Conservation (phyloP, 192 early-diverging fungal genomes). For the Diversispora eburnea region DNA sequence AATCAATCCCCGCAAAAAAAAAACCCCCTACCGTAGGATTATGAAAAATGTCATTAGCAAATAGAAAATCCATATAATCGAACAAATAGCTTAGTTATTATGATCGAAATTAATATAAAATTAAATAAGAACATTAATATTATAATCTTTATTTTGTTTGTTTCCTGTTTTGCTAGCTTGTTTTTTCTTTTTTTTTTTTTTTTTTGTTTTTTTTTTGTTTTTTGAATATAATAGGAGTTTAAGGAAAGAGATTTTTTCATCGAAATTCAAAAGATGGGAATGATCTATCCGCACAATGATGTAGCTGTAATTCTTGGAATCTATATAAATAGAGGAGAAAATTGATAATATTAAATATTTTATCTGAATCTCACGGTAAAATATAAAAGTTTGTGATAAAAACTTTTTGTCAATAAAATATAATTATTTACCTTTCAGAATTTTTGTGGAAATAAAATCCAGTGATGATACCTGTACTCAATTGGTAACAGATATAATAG, state of each 20-base stretch:
- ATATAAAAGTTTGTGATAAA: no score
- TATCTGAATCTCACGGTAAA: background rate
- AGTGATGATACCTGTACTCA: conserved; percentile 53
- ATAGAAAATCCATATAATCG: background rate
- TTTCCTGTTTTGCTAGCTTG: background rate
- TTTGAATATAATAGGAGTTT: background rate
- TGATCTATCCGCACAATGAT: conserved; percentile 40
- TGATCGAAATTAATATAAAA: background rate
- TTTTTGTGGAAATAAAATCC: conserved; percentile 63
- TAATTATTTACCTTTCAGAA: conserved; percentile 48
- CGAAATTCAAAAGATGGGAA: conserved; percentile 50
- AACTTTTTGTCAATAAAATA: background rate
- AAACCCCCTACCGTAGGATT: background rate
- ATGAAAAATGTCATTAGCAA: background rate
- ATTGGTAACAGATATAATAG: conserved; percentile 78
- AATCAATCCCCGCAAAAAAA: conserved; percentile 2
- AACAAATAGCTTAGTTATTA: background rate
- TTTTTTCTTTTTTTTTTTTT: background rate
- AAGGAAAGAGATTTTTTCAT: conserved; percentile 24
- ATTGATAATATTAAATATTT: background rate
- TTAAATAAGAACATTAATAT: no score
- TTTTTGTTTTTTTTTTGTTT: background rate
- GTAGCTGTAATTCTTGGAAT: conserved; percentile 46
- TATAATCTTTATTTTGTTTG: no score
- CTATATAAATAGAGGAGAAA: conserved; percentile 27